A percentile compares a stretch with the other conserved stretches of the same genome.
phyloP scores from a whole-genome alignment of 345 rosid species.

The Corchorus capsularis region DNA sequence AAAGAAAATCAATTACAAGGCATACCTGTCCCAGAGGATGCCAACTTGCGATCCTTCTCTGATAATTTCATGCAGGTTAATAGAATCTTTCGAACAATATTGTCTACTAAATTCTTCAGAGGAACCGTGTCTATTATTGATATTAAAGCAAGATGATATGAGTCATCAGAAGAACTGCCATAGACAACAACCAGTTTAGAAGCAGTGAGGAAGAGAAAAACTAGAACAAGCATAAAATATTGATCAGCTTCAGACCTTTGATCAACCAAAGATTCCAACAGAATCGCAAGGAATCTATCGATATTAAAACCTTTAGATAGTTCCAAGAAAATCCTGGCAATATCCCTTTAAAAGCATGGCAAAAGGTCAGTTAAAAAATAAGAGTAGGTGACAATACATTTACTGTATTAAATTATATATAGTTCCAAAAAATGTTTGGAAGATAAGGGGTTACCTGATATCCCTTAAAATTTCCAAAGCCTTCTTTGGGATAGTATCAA shows the following conservation, averaged over 20 bases:
- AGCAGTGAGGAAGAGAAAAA: conserved; percentile 15
- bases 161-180: conserved; percentile 71
- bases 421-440: not conserved
- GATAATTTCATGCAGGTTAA: conserved; percentile 59
- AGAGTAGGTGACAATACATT: conserved; percentile 5
- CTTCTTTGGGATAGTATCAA: conserved; percentile 64
- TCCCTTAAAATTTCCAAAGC: conserved; percentile 68
- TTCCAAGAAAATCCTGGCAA: conserved; percentile 58
- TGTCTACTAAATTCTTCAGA: conserved; percentile 48
- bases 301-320: conserved; percentile 74
- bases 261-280: conserved; percentile 65
- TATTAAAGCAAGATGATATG: conserved; percentile 46
- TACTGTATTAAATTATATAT: not conserved
- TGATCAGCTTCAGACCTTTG: conserved; percentile 53
- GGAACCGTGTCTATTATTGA: conserved; percentile 74
- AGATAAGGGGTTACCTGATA: conserved; percentile 52
- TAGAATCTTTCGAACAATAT: conserved; percentile 61
- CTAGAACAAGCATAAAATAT: conserved; percentile 11
- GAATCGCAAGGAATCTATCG: conserved; percentile 64
- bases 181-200: conserved; percentile 26
- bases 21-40: conserved; percentile 58
- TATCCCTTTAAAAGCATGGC: conserved; percentile 51
- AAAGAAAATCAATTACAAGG: conserved; percentile 6
- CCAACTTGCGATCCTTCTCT: conserved; percentile 44
- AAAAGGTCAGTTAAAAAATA: conserved; percentile 13